These are phyloP conservation scores for Mycosphaerella sp. DNA, from an alignment of 2,329 filamentous ascomycete genomes.

Conservation along the genomic window DNA sequence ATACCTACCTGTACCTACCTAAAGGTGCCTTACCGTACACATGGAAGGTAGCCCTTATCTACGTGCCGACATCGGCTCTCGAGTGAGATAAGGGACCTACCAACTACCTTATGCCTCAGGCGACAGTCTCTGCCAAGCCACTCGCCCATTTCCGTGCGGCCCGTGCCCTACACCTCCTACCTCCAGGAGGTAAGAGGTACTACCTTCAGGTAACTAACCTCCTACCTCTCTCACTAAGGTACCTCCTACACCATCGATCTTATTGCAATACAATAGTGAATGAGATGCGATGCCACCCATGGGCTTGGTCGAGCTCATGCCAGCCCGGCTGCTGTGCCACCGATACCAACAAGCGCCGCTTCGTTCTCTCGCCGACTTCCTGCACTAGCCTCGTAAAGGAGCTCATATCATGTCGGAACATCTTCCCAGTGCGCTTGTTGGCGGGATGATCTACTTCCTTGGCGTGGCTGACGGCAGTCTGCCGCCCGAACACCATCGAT, in stretches of 20 bases:
- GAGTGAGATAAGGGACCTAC: too few species aligned
- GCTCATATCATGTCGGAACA: constrained; percentile 35
- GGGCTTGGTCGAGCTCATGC: background rate
- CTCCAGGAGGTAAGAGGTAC: too few species aligned
- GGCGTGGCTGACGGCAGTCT: constrained; percentile 33
- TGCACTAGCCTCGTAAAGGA: constrained; percentile 37
- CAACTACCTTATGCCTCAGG: too few species aligned
- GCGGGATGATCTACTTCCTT: constrained; percentile 21
- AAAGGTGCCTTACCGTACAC: too few species aligned
- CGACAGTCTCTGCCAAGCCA: too few species aligned
- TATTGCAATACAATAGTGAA: constrained; percentile 2
- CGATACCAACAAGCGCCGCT: constrained; percentile 34
- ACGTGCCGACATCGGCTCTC: too few species aligned
- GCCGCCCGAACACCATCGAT: constrained; percentile 37
- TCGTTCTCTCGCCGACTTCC: constrained; percentile 35
- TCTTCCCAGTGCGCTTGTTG: constrained; percentile 19
- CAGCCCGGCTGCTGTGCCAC: constrained; percentile 10
- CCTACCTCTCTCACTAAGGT: background rate
- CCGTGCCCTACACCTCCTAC: too few species aligned
- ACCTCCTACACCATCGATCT: background rate
- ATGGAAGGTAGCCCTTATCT: too few species aligned
- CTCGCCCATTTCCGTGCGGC: too few species aligned
- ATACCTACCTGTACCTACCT: too few species aligned
- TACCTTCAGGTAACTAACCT: too few species aligned
- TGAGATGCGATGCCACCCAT: constrained; percentile 2